phyloP scores from a whole-genome alignment of 495 filamentous ascomycete genomes.

The Penicillium waksmanii region DNA sequence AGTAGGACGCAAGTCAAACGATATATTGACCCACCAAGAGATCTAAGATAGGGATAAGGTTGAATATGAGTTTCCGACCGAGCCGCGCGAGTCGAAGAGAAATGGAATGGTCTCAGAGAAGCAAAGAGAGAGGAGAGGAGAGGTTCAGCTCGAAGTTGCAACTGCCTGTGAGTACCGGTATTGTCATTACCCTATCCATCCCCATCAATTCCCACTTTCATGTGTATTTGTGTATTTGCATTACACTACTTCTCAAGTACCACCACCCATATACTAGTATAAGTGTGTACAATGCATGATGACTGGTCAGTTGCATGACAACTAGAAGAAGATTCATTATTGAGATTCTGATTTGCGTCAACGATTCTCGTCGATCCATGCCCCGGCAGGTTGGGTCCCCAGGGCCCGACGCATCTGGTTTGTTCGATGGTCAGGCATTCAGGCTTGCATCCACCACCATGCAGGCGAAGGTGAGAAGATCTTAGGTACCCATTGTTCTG shows the following conservation, averaged over 20 bases:
- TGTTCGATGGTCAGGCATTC: conserved; percentile 23
- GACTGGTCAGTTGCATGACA: too few relatives aligned
- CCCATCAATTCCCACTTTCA: too few relatives aligned
- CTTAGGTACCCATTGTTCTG: background rate
- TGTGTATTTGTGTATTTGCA: too few relatives aligned
- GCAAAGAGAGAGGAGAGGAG: background rate
- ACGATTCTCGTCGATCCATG: background rate
- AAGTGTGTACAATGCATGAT: too few relatives aligned
- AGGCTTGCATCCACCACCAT: conserved; percentile 25
- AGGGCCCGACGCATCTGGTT: conserved; percentile 17
- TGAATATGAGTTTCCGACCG: background rate
- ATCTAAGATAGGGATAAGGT: background rate
- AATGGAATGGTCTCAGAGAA: background rate
- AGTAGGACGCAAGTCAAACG: conserved; percentile 15
- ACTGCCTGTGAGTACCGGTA: background rate
- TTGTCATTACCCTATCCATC: background rate
- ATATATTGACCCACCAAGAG: conserved; percentile 10
- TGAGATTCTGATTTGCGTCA: too few relatives aligned
- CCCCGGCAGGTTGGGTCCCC: conserved; percentile 8
- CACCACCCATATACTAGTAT: too few relatives aligned
- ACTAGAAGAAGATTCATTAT: too few relatives aligned
- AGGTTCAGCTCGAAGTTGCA: conserved; percentile 1
- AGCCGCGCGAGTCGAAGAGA: background rate
- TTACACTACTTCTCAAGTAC: too few relatives aligned
- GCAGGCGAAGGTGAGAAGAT: conserved; percentile 6